phyloP scores from a whole-genome alignment of 2,329 filamentous ascomycete species.

The Hymenotorrendiella dingleyae region DNA sequence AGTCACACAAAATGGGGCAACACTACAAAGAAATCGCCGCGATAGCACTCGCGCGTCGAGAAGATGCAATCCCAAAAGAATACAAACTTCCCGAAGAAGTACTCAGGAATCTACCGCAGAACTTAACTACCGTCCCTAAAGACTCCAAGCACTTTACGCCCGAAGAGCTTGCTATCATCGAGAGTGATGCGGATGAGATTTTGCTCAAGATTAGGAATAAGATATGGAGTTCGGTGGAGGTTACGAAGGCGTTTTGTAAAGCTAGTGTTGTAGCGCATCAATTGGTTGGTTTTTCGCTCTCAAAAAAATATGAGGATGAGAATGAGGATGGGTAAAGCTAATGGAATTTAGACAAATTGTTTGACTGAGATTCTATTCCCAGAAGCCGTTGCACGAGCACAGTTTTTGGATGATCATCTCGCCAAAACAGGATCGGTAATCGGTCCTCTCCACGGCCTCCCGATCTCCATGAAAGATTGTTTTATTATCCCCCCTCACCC shows the following conservation, averaged over 20 bases:
- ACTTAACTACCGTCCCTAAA: slow-evolving; percentile 23
- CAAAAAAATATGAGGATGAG: not conserved
- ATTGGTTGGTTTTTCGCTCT: slow-evolving; percentile 34
- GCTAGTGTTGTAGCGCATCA: slow-evolving; percentile 49
- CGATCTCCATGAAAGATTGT: slow-evolving; percentile 37
- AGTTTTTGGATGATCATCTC: slow-evolving; percentile 46
- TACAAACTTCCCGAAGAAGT: slow-evolving; percentile 23
- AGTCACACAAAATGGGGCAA: slow-evolving; percentile 24
- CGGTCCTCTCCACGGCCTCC: slow-evolving; percentile 37
- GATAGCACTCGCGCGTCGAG: slow-evolving; percentile 32
- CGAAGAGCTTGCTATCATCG: slow-evolving; percentile 45
- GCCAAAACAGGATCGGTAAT: slow-evolving; percentile 32
- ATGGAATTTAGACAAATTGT: slow-evolving; percentile 46
- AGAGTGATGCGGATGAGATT: slow-evolving; percentile 31
- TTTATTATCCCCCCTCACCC: slow-evolving; percentile 33
- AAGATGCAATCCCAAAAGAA: slow-evolving; percentile 28
- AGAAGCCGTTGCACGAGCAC: slow-evolving; percentile 44
- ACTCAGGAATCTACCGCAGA: slow-evolving; percentile 20
- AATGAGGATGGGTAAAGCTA: not conserved
- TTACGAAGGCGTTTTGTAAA: slow-evolving; percentile 49
- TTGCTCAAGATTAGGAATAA: slow-evolving; percentile 30
- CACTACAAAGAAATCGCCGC: slow-evolving; percentile 34
- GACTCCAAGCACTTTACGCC: slow-evolving; percentile 26
- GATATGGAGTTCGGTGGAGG: slow-evolving; percentile 44
- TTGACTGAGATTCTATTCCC: slow-evolving; percentile 52